phyloP scores from a whole-genome alignment of 2,329 filamentous ascomycete species.

The Trichoderma polysporum region DNA sequence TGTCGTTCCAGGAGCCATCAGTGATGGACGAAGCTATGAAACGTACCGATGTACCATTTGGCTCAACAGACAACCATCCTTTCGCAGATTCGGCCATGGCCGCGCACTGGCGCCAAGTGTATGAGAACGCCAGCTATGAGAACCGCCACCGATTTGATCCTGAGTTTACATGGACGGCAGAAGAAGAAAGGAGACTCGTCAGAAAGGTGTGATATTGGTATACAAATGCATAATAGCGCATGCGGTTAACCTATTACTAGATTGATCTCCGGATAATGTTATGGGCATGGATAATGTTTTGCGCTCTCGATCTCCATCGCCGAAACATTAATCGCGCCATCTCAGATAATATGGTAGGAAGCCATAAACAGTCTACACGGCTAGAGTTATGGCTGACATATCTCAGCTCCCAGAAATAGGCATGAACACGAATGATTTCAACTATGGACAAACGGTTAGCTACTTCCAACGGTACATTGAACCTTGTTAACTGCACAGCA shows the following conservation, averaged over 20 bases:
- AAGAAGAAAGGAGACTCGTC: conserved; percentile 56
- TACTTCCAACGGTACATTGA: not conserved
- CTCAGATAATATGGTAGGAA: conserved; percentile 39
- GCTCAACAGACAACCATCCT: conserved; percentile 35
- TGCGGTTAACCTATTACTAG: conserved; percentile 4
- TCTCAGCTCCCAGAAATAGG: conserved; percentile 43
- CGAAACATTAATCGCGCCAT: conserved; percentile 38
- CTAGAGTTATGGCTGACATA: not conserved
- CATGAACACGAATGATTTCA: conserved; percentile 43
- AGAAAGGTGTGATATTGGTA: conserved; percentile 42
- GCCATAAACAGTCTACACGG: not conserved
- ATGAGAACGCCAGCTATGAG: conserved; percentile 58
- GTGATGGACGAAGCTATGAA: conserved; percentile 22
- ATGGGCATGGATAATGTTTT: conserved; percentile 53
- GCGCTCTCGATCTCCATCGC: conserved; percentile 47
- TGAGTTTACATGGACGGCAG: conserved; percentile 52
- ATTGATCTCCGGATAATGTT: conserved; percentile 39
- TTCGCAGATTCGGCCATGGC: conserved; percentile 54
- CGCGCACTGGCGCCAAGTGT: conserved; percentile 53
- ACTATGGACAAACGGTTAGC: conserved; percentile 45
- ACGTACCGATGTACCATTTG: conserved; percentile 1
- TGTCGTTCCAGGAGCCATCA: not conserved
- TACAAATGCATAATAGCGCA: conserved; percentile 29
- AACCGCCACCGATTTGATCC: conserved; percentile 61
- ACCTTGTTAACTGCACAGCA: not conserved